These are phyloP conservation scores for Epichloe uncinata DNA, from an alignment of 2,329 filamentous ascomycete genomes.

Conservation along the genomic window DNA sequence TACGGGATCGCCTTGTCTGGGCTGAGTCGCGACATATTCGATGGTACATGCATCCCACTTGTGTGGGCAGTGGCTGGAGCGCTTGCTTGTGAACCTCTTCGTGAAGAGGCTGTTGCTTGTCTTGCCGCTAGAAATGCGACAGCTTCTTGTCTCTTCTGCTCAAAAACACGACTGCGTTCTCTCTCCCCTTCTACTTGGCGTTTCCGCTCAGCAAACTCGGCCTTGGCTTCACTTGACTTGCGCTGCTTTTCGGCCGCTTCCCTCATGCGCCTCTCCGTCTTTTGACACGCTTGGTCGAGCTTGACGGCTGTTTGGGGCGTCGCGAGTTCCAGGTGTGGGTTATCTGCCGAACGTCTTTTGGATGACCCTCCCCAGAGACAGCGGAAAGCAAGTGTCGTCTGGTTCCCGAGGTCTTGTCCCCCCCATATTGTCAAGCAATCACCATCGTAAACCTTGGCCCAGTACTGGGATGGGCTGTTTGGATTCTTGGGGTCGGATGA, in stretches of 20 bases:
- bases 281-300: conserved; percentile 35
- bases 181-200: conserved; percentile 34
- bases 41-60: conserved; percentile 8
- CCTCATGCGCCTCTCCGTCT: conserved; percentile 31
- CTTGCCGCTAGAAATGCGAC: conserved; percentile 24
- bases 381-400: conserved; percentile 36
- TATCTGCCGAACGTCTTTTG: conserved; percentile 19
- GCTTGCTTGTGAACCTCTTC: conserved; percentile 19
- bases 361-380: conserved; percentile 46
- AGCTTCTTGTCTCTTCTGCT: conserved; percentile 33
- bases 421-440: conserved; percentile 66
- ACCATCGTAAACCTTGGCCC: conserved; percentile 61
- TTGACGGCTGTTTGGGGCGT: conserved; percentile 25
- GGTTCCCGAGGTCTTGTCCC: conserved; percentile 24
- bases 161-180: conserved; percentile 36
- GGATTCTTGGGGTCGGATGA: conserved; percentile 42
- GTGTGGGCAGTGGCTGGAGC: conserved; percentile 9
- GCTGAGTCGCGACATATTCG: conserved; percentile 7
- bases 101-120: conserved; percentile 12
- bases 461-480: conserved; percentile 40
- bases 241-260: conserved; percentile 26
- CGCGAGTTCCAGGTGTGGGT: conserved; percentile 20
- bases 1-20: neutral
- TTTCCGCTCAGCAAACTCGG: conserved; percentile 31
- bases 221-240: conserved; percentile 28